Conservation (phyloP, 2,329 filamentous ascomycete species). For the Microcyclospora pomicola region DNA sequence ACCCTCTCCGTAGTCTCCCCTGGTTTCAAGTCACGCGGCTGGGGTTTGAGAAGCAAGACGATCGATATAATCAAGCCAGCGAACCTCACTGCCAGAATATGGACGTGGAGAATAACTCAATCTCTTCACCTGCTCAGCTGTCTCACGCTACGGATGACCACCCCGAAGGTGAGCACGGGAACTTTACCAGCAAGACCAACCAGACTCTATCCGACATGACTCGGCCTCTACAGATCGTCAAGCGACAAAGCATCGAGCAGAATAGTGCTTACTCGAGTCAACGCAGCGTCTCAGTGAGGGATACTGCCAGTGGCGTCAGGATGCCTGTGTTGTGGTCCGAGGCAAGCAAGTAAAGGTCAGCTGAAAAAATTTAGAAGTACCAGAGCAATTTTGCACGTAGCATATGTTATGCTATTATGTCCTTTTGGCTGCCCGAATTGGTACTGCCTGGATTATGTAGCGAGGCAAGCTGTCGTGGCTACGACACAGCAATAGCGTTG, state of each 20-base stretch:
- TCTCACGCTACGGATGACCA: constrained; percentile 4
- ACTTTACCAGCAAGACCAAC: constrained; percentile 4
- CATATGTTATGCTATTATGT: too few relatives aligned
- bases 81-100: background rate
- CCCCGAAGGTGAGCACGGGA: constrained; percentile 1
- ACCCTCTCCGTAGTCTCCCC: constrained; percentile 6
- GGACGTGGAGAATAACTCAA: constrained; percentile 1
- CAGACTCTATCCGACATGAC: constrained; percentile 4
- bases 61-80: background rate
- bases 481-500: too few relatives aligned
- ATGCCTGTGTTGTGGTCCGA: too few relatives aligned
- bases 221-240: constrained; percentile 9
- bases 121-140: background rate
- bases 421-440: too few relatives aligned
- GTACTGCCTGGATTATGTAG: too few relatives aligned
- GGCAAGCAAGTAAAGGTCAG: too few relatives aligned
- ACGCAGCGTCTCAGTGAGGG: too few relatives aligned
- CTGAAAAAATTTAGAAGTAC: too few relatives aligned
- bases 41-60: constrained; percentile 3
- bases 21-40: constrained; percentile 7
- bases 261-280: constrained; percentile 4
- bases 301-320: too few relatives aligned
- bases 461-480: too few relatives aligned
- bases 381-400: too few relatives aligned
- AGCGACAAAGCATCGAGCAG: constrained; percentile 10